A percentile compares a stretch with the other conserved stretches of the same genome.
These are phyloP conservation scores for Metschnikowia similis DNA, from an alignment of 805 yeast genomes.

Conservation along the genomic window DNA sequence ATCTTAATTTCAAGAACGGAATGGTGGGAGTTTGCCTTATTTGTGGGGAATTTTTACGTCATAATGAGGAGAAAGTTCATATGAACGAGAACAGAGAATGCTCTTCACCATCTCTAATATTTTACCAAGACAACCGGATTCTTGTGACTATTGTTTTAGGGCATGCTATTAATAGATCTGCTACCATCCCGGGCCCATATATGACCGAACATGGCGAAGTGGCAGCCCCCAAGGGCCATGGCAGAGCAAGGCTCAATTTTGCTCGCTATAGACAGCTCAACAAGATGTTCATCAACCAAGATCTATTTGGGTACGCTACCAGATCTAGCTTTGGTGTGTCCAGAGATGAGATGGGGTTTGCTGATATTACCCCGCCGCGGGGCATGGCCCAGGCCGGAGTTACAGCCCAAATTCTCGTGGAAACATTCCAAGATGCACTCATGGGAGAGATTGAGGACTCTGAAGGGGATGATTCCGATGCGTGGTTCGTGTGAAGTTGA, in stretches of 20 bases:
- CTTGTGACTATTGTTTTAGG: background rate
- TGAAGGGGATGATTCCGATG: slow-evolving; percentile 7
- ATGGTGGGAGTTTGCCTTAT: slow-evolving; percentile 31
- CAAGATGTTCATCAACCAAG: slow-evolving; percentile 59
- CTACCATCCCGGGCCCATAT: slow-evolving; percentile 58
- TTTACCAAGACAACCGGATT: slow-evolving; percentile 3
- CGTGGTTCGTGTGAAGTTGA: background rate
- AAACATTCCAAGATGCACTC: background rate
- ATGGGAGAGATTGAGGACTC: background rate
- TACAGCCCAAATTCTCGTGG: background rate
- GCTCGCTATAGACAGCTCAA: slow-evolving; percentile 55
- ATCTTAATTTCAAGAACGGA: slow-evolving; percentile 15
- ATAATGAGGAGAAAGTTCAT: background rate
- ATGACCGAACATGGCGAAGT: slow-evolving; percentile 74
- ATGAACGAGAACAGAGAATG: slow-evolving; percentile 3
- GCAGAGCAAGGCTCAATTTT: slow-evolving; percentile 53
- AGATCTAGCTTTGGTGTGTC: slow-evolving; percentile 17
- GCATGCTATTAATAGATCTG: background rate
- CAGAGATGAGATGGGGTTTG: slow-evolving; percentile 1
- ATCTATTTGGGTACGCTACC: slow-evolving; percentile 46
- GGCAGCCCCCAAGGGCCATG: slow-evolving; percentile 49
- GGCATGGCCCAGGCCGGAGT: slow-evolving; percentile 1
- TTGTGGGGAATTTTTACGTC: slow-evolving; percentile 23
- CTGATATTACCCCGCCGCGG: background rate
- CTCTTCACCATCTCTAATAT: slow-evolving; percentile 4